Evolutionary conservation across 2,329 filamentous ascomycete genomes (phyloP).

Genomic region (Talaromyces sp.): DNA sequence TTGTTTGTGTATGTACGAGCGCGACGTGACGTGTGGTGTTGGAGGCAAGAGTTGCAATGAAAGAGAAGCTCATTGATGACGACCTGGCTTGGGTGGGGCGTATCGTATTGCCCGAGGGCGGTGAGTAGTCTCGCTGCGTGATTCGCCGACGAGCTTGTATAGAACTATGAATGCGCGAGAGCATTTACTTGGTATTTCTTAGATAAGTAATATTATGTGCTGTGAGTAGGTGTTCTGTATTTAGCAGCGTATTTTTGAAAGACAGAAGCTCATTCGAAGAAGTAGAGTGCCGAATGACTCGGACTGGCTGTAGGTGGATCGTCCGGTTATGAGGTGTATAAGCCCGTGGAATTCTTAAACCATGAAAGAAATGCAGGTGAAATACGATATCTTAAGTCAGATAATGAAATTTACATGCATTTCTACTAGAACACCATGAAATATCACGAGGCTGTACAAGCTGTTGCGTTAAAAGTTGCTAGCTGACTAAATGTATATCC

Average conservation of each 20-base stretch:
- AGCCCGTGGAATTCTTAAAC: too few relatives aligned
- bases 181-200: not conserved
- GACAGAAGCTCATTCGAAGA: too few relatives aligned
- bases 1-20: not conserved
- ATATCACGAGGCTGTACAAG: not conserved
- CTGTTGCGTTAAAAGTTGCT: not conserved
- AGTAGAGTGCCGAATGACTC: too few relatives aligned
- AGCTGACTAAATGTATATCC: too few relatives aligned
- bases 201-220: not conserved
- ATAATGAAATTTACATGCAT: too few relatives aligned
- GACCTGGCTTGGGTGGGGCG: not conserved
- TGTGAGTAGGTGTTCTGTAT: not conserved
- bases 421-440: too few relatives aligned
- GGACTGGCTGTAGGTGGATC: too few relatives aligned
- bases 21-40: not conserved
- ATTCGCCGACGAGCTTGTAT: not conserved
- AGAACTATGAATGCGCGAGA: too few relatives aligned
- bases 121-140: constrained; percentile 6
- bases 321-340: too few relatives aligned
- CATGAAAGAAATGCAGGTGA: too few relatives aligned
- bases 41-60: not conserved
- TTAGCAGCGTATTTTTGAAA: not conserved
- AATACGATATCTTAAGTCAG: too few relatives aligned
- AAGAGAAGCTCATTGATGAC: not conserved
- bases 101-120: constrained; percentile 14